Percentiles rank a stretch among this genome's conserved stretches.
phyloP scores from a whole-genome alignment of 441 rosid genomes.

The Populus tomentosa region DNA sequence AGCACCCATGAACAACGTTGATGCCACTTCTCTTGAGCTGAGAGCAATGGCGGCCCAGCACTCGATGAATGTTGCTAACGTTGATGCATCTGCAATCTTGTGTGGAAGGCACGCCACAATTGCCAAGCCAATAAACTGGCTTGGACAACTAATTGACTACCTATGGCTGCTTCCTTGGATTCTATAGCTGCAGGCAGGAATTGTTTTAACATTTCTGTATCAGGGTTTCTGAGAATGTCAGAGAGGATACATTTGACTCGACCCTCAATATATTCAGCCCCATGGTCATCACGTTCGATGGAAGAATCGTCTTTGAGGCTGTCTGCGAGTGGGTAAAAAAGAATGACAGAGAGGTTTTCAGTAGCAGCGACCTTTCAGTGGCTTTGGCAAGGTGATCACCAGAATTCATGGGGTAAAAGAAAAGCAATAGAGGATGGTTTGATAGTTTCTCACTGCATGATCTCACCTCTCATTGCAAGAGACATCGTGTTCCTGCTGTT shows the following conservation, averaged over 20 bases:
- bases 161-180: conserved; percentile 19
- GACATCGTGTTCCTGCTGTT: background rate
- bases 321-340: conserved; percentile 36
- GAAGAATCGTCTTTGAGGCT: conserved; percentile 29
- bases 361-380: background rate
- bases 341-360: conserved; percentile 25
- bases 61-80: conserved; percentile 12
- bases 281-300: conserved; percentile 37
- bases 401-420: conserved; percentile 16
- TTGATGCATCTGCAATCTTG: conserved; percentile 19
- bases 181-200: conserved; percentile 27
- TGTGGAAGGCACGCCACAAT: conserved; percentile 23
- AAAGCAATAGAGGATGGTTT: conserved; percentile 27
- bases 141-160: conserved; percentile 22
- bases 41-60: conserved; percentile 16
- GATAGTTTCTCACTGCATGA: conserved; percentile 14
- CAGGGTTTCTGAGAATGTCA: conserved; percentile 24
- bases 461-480: background rate
- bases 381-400: background rate
- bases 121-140: conserved; percentile 29
- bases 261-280: conserved; percentile 41
- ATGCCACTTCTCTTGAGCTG: background rate
- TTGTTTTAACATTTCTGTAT: conserved; percentile 15
- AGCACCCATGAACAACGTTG: conserved; percentile 9
- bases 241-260: conserved; percentile 26